Conservation (phyloP, 2,329 filamentous ascomycete genomes). For the Colletotrichum sp. region DNA sequence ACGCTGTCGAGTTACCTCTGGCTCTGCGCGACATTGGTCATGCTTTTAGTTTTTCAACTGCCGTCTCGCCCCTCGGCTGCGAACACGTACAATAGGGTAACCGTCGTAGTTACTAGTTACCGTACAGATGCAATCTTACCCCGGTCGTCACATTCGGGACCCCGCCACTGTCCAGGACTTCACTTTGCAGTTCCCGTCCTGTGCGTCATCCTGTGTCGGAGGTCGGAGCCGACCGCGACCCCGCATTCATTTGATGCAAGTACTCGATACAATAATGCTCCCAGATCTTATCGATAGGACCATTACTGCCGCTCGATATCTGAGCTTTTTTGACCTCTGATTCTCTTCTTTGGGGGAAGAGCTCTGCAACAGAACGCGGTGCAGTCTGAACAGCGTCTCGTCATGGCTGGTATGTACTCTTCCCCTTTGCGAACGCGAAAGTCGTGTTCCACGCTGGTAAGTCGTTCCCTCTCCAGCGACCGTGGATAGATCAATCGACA, state of each 20-base stretch:
- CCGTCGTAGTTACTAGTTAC: background rate
- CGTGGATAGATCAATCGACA: background rate
- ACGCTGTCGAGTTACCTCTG: background rate
- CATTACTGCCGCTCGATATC: background rate
- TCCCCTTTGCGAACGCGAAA: background rate
- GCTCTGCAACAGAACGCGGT: background rate
- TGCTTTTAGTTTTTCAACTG: background rate
- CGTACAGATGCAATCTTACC: background rate
- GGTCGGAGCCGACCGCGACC: conserved; percentile 11
- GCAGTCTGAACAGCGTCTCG: background rate
- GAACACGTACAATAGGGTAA: background rate
- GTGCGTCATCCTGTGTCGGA: background rate
- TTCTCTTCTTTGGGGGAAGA: conserved; percentile 1
- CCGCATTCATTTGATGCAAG: background rate
- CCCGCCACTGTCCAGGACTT: background rate
- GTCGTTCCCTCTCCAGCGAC: background rate
- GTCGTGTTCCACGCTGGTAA: conserved; percentile 18
- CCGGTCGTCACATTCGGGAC: background rate
- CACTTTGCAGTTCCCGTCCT: background rate
- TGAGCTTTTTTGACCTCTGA: background rate
- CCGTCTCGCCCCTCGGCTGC: background rate
- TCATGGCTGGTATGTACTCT: conserved; percentile 24
- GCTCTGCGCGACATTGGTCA: background rate
- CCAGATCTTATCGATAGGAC: conserved; percentile 2
- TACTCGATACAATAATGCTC: background rate